phyloP scores from a whole-genome alignment of 2,329 filamentous ascomycete species.

The Colletotrichum eremochloae region DNA sequence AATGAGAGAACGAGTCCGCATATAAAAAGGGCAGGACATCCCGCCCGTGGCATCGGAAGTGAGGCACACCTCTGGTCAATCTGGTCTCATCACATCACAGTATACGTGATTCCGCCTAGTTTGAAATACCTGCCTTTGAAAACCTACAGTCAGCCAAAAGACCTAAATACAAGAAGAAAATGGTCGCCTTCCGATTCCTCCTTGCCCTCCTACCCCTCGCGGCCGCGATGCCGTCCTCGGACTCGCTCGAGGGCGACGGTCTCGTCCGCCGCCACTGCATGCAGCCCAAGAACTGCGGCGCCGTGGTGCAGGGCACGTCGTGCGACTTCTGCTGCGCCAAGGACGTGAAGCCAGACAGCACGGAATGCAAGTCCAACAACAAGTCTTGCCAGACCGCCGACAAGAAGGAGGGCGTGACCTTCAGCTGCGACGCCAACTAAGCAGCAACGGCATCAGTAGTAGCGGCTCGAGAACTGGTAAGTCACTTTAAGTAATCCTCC shows the following conservation, averaged over 20 bases:
- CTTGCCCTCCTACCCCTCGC: conserved; percentile 21
- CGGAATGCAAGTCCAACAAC: conserved; percentile 18
- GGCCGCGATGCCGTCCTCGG: conserved; percentile 14
- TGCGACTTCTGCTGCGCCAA: conserved; percentile 36
- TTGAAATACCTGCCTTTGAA: not conserved
- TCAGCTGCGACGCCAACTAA: conserved; percentile 26
- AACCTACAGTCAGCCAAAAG: not conserved
- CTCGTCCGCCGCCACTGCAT: conserved; percentile 40
- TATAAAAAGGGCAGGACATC: not conserved
- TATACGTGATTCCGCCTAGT: not conserved
- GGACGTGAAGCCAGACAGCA: conserved; percentile 24
- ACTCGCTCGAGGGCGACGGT: not conserved
- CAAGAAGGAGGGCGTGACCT: not conserved
- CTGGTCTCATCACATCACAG: not conserved
- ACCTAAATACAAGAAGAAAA: not conserved
- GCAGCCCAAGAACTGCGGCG: conserved; percentile 41
- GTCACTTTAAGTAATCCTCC: not conserved
- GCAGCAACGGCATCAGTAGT: not conserved
- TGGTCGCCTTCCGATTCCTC: conserved; percentile 11
- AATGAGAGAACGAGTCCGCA: not conserved
- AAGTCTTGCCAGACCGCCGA: conserved; percentile 11
- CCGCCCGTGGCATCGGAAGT: not conserved
- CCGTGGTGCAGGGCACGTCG: conserved; percentile 19
- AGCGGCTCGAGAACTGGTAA: no score
- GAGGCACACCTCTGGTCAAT: no score